Conservation (phyloP, 257 asterid species). For the Parsonsia alboflavescens region DNA sequence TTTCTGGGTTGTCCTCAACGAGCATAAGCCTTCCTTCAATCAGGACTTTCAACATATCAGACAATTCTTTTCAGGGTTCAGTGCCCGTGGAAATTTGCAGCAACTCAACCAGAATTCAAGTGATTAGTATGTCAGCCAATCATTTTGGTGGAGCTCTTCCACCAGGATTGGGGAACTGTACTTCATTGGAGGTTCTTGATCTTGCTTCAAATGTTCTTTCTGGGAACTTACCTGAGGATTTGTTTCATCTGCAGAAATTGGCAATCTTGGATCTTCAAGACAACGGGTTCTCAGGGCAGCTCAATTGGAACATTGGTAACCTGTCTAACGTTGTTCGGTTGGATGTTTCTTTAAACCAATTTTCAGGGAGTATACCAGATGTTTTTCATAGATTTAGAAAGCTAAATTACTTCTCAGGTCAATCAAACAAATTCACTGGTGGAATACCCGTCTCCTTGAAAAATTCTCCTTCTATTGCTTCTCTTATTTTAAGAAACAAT, state of each 20-base stretch:
- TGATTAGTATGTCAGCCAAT: slow-evolving; percentile 42
- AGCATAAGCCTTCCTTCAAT: slow-evolving; percentile 48
- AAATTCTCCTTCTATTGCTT: slow-evolving; percentile 41
- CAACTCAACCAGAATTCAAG: slow-evolving; percentile 46
- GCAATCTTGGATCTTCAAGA: slow-evolving; percentile 40
- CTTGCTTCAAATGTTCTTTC: slow-evolving; percentile 43
- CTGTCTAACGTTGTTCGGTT: slow-evolving; percentile 49
- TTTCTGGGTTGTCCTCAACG: slow-evolving; percentile 42
- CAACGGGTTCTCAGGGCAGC: slow-evolving; percentile 50
- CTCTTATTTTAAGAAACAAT: slow-evolving; percentile 62
- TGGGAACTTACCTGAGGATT: slow-evolving; percentile 56
- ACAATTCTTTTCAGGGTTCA: slow-evolving; percentile 41
- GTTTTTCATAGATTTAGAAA: slow-evolving; percentile 40
- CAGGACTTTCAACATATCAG: slow-evolving; percentile 42
- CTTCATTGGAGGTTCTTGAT: slow-evolving; percentile 42
- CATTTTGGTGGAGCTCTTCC: slow-evolving; percentile 39
- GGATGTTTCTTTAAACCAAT: slow-evolving; percentile 53
- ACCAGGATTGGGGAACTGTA: slow-evolving; percentile 46
- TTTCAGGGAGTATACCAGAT: slow-evolving; percentile 57
- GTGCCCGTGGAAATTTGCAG: slow-evolving; percentile 55
- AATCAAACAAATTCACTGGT: slow-evolving; percentile 58
- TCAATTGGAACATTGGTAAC: slow-evolving; percentile 47
- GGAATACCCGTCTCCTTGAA: slow-evolving; percentile 53
- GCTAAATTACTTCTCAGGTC: slow-evolving; percentile 52
- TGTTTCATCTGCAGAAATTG: slow-evolving; percentile 49